phyloP scores from a whole-genome alignment of 371 early-diverging fungal genomes.

The Lichtheimia hyalospora region DNA sequence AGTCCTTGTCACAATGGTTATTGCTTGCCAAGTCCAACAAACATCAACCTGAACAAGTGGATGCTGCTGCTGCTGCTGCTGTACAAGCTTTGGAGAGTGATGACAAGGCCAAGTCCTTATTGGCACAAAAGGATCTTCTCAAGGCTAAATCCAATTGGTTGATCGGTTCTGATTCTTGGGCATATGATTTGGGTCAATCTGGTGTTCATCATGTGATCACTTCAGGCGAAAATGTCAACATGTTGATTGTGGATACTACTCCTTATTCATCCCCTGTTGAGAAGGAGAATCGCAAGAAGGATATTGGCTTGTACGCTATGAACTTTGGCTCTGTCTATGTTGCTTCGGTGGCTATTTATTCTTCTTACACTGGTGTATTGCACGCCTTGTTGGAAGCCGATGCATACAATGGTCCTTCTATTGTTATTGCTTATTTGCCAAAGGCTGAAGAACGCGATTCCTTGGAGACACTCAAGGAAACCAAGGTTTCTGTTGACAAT shows the following conservation, averaged over 20 bases:
- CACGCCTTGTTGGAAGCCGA: slow-evolving; percentile 90
- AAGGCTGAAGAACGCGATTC: slow-evolving; percentile 41
- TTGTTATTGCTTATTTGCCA: slow-evolving; percentile 84
- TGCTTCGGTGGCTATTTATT: slow-evolving; percentile 85
- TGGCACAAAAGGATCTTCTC: slow-evolving; percentile 40
- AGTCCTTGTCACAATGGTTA: slow-evolving; percentile 70
- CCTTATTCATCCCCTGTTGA: slow-evolving; percentile 62
- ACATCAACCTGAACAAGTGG: slow-evolving; percentile 40
- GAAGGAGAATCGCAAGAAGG: slow-evolving; percentile 84
- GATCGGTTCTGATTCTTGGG: slow-evolving; percentile 85
- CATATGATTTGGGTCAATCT: slow-evolving; percentile 83
- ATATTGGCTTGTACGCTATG: slow-evolving; percentile 93
- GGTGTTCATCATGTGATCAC: slow-evolving; percentile 91
- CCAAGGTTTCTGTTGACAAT: slow-evolving; percentile 86
- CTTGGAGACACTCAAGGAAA: slow-evolving; percentile 79
- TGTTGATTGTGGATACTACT: slow-evolving; percentile 84
- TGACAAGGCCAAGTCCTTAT: slow-evolving; percentile 24
- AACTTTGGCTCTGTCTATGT: slow-evolving; percentile 88
- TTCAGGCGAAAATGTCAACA: slow-evolving; percentile 82
- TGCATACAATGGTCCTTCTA: slow-evolving; percentile 85
- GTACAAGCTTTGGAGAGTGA: slow-evolving; percentile 34
- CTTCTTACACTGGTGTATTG: slow-evolving; percentile 85
- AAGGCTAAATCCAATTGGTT: slow-evolving; percentile 80
- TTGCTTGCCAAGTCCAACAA: slow-evolving; percentile 59
- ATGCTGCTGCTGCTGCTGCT: slow-evolving; percentile 38